Conservation (phyloP, 139 green algal genomes). For the Gonium pectorale region DNA sequence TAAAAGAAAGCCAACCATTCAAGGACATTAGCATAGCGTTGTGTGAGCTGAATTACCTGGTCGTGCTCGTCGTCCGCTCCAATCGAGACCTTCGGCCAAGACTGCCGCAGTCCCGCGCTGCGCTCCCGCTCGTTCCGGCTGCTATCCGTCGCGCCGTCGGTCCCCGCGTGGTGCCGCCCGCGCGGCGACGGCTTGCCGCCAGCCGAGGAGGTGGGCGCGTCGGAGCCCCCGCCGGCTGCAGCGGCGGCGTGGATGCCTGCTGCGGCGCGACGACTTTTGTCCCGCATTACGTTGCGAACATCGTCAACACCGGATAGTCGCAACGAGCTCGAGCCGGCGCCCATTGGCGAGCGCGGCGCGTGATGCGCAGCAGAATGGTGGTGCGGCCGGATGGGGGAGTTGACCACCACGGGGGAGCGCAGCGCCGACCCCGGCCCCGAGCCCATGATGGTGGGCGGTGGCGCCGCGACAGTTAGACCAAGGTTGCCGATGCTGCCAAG, state of each 20-base stretch:
- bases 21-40: no score
- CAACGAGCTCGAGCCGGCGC: not conserved
- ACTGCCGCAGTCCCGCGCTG: no score
- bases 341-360: conserved; percentile 32
- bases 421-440: not conserved
- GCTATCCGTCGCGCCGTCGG: not conserved
- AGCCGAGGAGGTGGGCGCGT: not conserved
- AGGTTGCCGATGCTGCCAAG: not conserved
- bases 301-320: conserved; percentile 46
- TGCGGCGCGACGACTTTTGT: conserved; percentile 42
- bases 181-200: conserved; percentile 31
- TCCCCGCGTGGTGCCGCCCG: not conserved
- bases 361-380: not conserved
- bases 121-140: conserved; percentile 39
- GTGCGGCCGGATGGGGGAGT: conserved; percentile 22
- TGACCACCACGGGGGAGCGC: conserved; percentile 33
- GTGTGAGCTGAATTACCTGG: conserved; percentile 39
- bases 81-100: no score
- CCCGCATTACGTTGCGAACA: conserved; percentile 39
- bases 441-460: not conserved
- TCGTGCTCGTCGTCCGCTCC: conserved; percentile 41
- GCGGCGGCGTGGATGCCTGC: conserved; percentile 20
- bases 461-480: not conserved
- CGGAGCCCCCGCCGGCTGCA: not conserved
- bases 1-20: no score